Evolutionary conservation across 192 early-diverging fungal species (phyloP), one percentile per base, ranked within the genome.

Genomic region (Rhizophagus prolifer): DNA sequence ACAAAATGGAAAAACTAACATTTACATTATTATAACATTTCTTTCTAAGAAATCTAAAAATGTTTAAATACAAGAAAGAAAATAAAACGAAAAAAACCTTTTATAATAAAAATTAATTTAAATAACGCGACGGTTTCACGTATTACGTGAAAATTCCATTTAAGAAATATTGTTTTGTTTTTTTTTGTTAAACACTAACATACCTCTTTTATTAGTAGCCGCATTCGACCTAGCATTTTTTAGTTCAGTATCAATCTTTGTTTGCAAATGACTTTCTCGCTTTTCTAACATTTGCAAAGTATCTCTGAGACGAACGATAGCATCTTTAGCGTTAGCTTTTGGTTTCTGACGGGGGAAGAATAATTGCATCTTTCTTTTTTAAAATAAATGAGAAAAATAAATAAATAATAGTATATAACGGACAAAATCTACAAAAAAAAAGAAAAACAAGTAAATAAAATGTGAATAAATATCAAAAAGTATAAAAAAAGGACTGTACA

Each of bases 271-370:
- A 65, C 88, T 89, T 74, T 97, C 93, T 72, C 95, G 85, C 88
- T 99, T 99, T 80, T 97, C 96, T 38, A 99, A 89, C 95, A 97
- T 97, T 67, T 93, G 86, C 59, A 96, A 83, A 36, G 91, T 94
- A 74, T 97, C 97, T 72, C 94, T 88, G 74, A 99, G 87, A 81
- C 92, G 91, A 71, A 95, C 89, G 78, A 99, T 97, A 70, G 97
- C 95, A 84, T 97, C 95, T 81, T 97, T 98, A 72, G 97, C 90
- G 41, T 92, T 89, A 67, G 88, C 84, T 75, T 92, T 91, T 62
- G 89, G 78, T 77, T 88, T 90, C 61, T 80, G 78, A 62, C 79
- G 77, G 62, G 85, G 84, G 75, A 92, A 92, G 80, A 95, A 93
- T 31, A 93, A 85, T 65, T 93, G 90, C 92, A 95, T 94, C 58